phyloP scores from a whole-genome alignment of 345 rosid species.

The Kandelia obovata region DNA sequence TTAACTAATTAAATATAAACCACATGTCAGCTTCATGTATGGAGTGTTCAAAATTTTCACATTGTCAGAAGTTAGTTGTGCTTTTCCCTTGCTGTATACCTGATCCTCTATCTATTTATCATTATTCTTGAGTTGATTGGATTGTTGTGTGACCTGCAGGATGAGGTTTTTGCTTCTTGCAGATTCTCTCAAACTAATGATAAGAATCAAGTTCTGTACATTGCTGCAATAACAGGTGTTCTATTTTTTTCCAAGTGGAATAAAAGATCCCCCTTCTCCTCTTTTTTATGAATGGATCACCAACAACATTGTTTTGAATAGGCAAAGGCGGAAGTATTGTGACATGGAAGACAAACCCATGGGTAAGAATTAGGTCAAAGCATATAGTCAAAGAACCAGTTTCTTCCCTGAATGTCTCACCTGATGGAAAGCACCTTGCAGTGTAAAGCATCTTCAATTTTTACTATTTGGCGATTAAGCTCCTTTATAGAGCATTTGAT shows the following conservation, averaged over 20 bases:
- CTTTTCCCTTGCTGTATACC: conserved; percentile 1
- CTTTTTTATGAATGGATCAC: too few relatives aligned
- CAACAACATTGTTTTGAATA: conserved; percentile 15
- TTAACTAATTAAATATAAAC: too few relatives aligned
- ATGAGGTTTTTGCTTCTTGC: conserved; percentile 72
- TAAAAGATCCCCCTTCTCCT: too few relatives aligned
- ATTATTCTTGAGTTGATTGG: conserved; percentile 18
- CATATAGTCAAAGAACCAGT: conserved; percentile 48
- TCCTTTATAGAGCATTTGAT: conserved; percentile 6
- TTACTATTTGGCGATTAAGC: conserved; percentile 4
- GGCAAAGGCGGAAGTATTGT: conserved; percentile 64
- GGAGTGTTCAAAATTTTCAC: too few relatives aligned
- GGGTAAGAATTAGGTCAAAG: conserved; percentile 59
- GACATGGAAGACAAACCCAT: conserved; percentile 64
- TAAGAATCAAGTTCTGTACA: conserved; percentile 49
- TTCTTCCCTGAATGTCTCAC: conserved; percentile 74
- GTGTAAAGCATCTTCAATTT: conserved; percentile 36
- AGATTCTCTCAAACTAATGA: conserved; percentile 59
- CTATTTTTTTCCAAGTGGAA: too few relatives aligned
- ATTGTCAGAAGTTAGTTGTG: neutral
- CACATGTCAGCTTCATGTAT: too few relatives aligned
- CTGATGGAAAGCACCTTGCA: conserved; percentile 78
- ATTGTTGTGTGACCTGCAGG: conserved; percentile 41
- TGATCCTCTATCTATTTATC: neutral
- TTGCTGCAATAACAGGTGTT: conserved; percentile 76